These are phyloP conservation scores for Phellinidium pouzarii DNA, from an alignment of 1,284 basidiomycete species.

Conservation along the genomic window DNA sequence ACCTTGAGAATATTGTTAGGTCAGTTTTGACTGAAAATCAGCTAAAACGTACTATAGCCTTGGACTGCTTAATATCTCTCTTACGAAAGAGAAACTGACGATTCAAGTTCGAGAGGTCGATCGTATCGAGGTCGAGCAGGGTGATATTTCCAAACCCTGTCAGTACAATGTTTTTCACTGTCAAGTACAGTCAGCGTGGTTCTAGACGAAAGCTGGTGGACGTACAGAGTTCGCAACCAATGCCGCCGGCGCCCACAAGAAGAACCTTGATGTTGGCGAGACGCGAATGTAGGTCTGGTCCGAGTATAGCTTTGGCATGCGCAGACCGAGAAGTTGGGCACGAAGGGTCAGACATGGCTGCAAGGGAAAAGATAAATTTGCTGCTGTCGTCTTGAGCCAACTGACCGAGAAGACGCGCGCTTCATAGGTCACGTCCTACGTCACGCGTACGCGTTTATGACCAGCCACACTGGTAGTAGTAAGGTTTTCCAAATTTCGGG, in stretches of 20 bases:
- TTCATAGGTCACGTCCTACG: slow-evolving; percentile 6
- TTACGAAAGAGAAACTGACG: slow-evolving; percentile 97
- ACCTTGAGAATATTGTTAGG: slow-evolving; percentile 40
- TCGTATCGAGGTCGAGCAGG: slow-evolving; percentile 94
- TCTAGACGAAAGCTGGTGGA: slow-evolving; percentile 21
- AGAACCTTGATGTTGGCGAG: slow-evolving; percentile 68
- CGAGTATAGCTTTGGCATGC: slow-evolving; percentile 70
- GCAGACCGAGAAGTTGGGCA: slow-evolving; percentile 23
- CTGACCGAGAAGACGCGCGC: slow-evolving; percentile 2
- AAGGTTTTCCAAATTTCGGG: no score
- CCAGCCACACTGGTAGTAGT: no score
- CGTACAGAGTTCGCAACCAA: slow-evolving; percentile 93
- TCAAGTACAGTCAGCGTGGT: not conserved
- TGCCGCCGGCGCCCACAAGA: slow-evolving; percentile 94
- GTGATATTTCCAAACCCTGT: slow-evolving; percentile 92
- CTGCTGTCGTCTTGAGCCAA: no score
- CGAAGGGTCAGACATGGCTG: not conserved
- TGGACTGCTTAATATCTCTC: slow-evolving; percentile 96
- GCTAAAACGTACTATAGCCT: slow-evolving; percentile 61
- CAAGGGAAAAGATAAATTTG: not conserved
- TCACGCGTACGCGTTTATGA: slow-evolving; percentile 10
- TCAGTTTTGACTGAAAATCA: not conserved
- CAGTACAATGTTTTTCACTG: slow-evolving; percentile 94
- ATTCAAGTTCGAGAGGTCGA: slow-evolving; percentile 97
- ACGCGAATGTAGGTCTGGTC: slow-evolving; percentile 55